These are phyloP conservation scores for Gossypium laxum DNA, from an alignment of 441 rosid species.

Conservation along the genomic window DNA sequence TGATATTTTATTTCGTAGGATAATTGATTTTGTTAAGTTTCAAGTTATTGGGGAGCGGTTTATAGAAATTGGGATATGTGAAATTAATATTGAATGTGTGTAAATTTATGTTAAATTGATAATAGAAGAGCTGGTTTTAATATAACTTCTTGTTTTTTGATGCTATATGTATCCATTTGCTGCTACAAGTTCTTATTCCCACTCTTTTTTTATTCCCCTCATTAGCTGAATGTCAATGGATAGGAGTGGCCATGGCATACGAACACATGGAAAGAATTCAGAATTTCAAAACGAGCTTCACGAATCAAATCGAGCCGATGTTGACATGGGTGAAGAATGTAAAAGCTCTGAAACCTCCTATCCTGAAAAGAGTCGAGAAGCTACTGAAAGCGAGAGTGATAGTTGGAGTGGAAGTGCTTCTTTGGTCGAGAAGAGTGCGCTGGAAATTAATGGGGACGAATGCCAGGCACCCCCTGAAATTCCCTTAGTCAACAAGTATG, in stretches of 20 bases:
- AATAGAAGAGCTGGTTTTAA: neutral
- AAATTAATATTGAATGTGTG: neutral
- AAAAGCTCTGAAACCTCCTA: neutral
- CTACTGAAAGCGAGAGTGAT: neutral
- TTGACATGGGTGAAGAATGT: too few species aligned
- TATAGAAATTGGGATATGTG: neutral
- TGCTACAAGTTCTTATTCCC: neutral
- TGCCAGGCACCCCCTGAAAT: slow-evolving; percentile 6
- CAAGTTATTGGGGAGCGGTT: neutral
- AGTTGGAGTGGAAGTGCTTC: slow-evolving; percentile 10
- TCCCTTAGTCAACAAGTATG: slow-evolving; percentile 17
- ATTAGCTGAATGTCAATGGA: slow-evolving; percentile 10
- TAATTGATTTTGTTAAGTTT: neutral
- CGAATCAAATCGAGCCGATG: neutral
- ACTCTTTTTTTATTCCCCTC: neutral
- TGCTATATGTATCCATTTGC: neutral
- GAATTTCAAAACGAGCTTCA: too few species aligned
- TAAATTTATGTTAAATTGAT: neutral
- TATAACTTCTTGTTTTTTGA: neutral
- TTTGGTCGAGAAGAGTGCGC: slow-evolving; percentile 8
- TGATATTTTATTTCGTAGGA: neutral
- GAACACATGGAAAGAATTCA: neutral
- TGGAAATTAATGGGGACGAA: slow-evolving; percentile 6
- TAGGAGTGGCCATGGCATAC: slow-evolving; percentile 6
- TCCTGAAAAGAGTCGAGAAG: slow-evolving; percentile 9